Percentiles rank a stretch among this genome's conserved stretches.
Evolutionary conservation across 768 basidiomycete species (phyloP).

Genomic region (Filobasidium wieringae): DNA sequence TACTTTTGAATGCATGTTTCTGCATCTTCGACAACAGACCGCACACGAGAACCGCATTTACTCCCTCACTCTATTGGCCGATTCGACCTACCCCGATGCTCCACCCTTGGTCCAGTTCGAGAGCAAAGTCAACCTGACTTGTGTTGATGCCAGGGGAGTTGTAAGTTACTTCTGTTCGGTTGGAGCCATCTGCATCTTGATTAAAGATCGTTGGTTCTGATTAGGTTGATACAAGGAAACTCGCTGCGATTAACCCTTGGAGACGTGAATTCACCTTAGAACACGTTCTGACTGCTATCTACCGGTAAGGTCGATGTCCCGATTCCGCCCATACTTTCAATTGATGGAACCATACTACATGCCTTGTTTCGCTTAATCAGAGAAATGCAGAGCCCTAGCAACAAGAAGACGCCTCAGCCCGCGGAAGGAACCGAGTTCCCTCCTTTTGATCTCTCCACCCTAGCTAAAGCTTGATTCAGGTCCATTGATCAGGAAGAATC

Average conservation of each 20-base stretch:
- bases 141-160: constrained; percentile 63
- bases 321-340: neutral
- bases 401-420: constrained; percentile 90
- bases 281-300: constrained; percentile 79
- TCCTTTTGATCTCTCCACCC: constrained; percentile 23
- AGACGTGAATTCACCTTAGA: constrained; percentile 66
- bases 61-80: constrained; percentile 80
- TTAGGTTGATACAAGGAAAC: constrained; percentile 58
- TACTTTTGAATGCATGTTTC: neutral
- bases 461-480: constrained; percentile 15
- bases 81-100: constrained; percentile 57
- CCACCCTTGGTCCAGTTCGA: constrained; percentile 75
- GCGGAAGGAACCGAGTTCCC: constrained; percentile 56
- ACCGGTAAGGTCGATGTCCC: constrained; percentile 52
- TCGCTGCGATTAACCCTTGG: constrained; percentile 68
- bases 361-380: constrained; percentile 41
- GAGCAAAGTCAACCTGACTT: constrained; percentile 85
- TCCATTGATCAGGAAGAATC: neutral
- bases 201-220: neutral
- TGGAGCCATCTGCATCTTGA: neutral
- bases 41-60: constrained; percentile 99
- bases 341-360: neutral
- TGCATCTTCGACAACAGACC: too few relatives aligned
- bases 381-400: constrained; percentile 86
- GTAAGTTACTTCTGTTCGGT: constrained; percentile 22